Percentiles rank a stretch among this genome's conserved stretches.
Conservation (phyloP, 1,139 yeast species). For the Zygosaccharomyces sapae region DNA sequence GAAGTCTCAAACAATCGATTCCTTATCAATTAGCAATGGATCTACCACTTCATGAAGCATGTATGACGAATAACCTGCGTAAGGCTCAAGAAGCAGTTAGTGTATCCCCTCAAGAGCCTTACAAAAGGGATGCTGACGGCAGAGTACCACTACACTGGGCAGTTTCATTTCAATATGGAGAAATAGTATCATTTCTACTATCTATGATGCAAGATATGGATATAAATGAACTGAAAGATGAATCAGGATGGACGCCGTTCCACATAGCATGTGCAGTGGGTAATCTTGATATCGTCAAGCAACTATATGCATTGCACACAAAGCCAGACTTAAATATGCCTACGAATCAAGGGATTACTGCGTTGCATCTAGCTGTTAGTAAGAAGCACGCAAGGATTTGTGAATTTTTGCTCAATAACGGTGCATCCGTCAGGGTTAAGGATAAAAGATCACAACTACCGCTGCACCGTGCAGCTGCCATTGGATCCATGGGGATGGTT, state of each 20-base stretch:
- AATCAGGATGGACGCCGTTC: slow-evolving; percentile 81
- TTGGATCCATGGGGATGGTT: slow-evolving; percentile 58
- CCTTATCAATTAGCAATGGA: slow-evolving; percentile 10
- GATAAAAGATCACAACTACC: slow-evolving; percentile 67
- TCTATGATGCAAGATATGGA: slow-evolving; percentile 43
- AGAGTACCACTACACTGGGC: slow-evolving; percentile 93
- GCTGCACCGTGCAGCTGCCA: slow-evolving; percentile 79
- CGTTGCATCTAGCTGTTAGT: slow-evolving; percentile 71
- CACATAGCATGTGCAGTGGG: slow-evolving; percentile 82
- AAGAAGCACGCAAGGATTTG: slow-evolving; percentile 58
- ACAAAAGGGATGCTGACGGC: slow-evolving; percentile 58
- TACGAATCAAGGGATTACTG: slow-evolving; percentile 65
- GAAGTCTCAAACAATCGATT: neutral
- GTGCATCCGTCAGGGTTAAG: slow-evolving; percentile 59
- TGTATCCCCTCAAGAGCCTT: slow-evolving; percentile 17
- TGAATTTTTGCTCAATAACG: slow-evolving; percentile 47
- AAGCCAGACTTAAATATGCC: slow-evolving; percentile 46
- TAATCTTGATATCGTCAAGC: slow-evolving; percentile 48
- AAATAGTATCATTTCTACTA: slow-evolving; percentile 41
- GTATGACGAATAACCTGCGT: slow-evolving; percentile 30
- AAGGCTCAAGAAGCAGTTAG: slow-evolving; percentile 25
- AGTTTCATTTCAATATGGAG: slow-evolving; percentile 55
- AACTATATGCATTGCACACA: slow-evolving; percentile 43
- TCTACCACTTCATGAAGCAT: slow-evolving; percentile 32
- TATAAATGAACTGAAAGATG: slow-evolving; percentile 67